Evolutionary conservation across 306 rosid genomes (phyloP).

Genomic region (Senna tora): DNA sequence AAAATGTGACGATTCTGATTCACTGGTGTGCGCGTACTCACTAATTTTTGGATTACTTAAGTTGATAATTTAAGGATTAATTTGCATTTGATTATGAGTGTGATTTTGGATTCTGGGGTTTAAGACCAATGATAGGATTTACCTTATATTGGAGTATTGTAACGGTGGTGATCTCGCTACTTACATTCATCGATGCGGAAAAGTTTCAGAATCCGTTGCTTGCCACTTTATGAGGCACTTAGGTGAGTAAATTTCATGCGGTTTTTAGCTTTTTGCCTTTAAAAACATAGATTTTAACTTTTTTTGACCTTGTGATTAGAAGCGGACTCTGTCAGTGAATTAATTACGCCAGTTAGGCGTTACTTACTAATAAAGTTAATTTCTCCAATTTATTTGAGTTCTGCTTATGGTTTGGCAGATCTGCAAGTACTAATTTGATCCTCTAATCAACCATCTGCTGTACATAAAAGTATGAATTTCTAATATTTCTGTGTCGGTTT

Average conservation of each 20-base stretch:
- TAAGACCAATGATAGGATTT: slow-evolving; percentile 79
- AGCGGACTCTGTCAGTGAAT: slow-evolving; percentile 4
- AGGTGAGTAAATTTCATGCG: slow-evolving; percentile 53
- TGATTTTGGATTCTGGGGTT: slow-evolving; percentile 31
- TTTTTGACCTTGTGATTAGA: slow-evolving; percentile 4
- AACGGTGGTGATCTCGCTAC: slow-evolving; percentile 85
- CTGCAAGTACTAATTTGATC: slow-evolving; percentile 20
- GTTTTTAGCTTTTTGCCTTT: slow-evolving; percentile 15
- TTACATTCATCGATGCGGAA: slow-evolving; percentile 66
- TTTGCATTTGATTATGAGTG: not conserved
- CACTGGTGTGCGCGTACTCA: too few relatives aligned
- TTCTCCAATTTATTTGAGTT: not conserved
- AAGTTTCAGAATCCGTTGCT: slow-evolving; percentile 76
- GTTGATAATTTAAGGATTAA: too few relatives aligned
- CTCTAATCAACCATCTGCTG: slow-evolving; percentile 6
- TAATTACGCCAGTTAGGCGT: slow-evolving; percentile 14
- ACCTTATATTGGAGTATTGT: slow-evolving; percentile 95
- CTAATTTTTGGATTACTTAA: too few relatives aligned
- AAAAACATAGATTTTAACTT: not conserved
- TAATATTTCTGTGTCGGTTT: slow-evolving; percentile 37
- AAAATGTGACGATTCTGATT: too few relatives aligned
- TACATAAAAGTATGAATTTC: not conserved
- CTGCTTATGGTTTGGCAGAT: slow-evolving; percentile 28
- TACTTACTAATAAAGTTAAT: not conserved
- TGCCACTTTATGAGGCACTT: slow-evolving; percentile 89